Evolutionary conservation across 2,329 filamentous ascomycete species (phyloP), one percentile per base, ranked within the genome.

Genomic region (Leptoxyphium fumago): DNA sequence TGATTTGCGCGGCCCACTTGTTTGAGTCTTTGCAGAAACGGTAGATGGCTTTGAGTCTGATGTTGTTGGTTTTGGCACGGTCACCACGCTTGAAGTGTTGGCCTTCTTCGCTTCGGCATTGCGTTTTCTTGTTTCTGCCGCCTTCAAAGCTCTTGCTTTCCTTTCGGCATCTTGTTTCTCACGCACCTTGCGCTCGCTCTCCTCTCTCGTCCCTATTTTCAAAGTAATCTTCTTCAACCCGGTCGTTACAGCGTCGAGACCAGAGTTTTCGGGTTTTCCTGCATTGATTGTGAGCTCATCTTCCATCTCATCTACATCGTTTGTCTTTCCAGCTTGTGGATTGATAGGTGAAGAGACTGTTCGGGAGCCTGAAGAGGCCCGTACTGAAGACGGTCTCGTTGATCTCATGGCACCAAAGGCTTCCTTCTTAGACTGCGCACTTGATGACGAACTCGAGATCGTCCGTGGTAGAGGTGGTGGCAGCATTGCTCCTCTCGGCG

Each of bases 181-280:
- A 40, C 50, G 55, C 36, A 55, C 48, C 43, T 55, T 58, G 2
- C 54, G 54, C 40, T 75, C 71, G 47, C 77, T 66, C 52, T 78
- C 74, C 52, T 78, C 74, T 17, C 68, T 68, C 0, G 72, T 66
- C 0, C 73, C 73, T 42, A 78, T 63, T 48, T 75, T 77, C 40
- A 80, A 55, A 17, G 74, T 78, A 44, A 80, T 72, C 26, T 71
- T 71, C 53, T 73, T 73, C 47, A 78, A 57, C 3, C 71, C 72
- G 2, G 67, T 64, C 1, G 72, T 64, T 21, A 78, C 57, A 14
- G 61, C 63, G 39, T 77, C 73, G 39, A 77, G 55, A 29, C 69
- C 65, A 13, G 61, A 54, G 43, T 57, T 54, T 10, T 52, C 56
- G 36, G 21, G 21, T 26, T 26, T 26, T 26, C 21, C 3, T 26